Evolutionary conservation across 148 eudicot species (phyloP), one percentile per base, ranked within the genome.

Genomic region (Camellia sinensis): DNA sequence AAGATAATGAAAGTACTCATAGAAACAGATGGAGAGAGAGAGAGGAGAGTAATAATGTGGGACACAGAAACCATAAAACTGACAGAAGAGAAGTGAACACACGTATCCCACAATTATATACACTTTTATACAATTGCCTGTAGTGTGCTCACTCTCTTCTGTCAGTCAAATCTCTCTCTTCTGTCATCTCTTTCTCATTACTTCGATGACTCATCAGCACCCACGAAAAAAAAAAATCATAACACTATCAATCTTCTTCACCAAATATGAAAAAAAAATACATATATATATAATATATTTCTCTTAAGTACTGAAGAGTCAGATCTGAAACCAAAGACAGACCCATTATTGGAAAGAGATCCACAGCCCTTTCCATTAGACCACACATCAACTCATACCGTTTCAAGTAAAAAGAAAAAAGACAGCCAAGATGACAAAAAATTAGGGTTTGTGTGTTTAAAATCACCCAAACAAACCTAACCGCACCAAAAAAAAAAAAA

Each of bases 131-230:
- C 64, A 56, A 74, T 56, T 74, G 77, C 65, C 64, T 54, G 77
- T 48, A 21, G 74, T 74, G 77, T 74, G 65, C 77, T 74, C 77
- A 74, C 77, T 74, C 77, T 74, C 77, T 74, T 56, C 77, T 74
- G 77, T 74, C 77, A 70, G 53, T 44, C 41, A 5, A 54, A 54
- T 37, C 64, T 40, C 5, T 7, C 22, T 22, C 68, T 29, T 29
- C 37, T 1, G 1, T 29, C 37, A 29, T 29, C 37, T 29, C 1
- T 29, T 29, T 29, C 37, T 29, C 37, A 29, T 1, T 29, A 29
- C 37, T 29, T 29, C 1, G 1, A 29, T 1, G 37, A 29, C 37
- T 29, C 37, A 1, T 29, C 37, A 29, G 37, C 37, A 29, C 37
- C 37, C 37, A 29, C 37, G 37, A 29, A 29, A 29, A 29, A 29